phyloP scores from a whole-genome alignment of 2,329 filamentous ascomycete species.

The Moelleriella libera region DNA sequence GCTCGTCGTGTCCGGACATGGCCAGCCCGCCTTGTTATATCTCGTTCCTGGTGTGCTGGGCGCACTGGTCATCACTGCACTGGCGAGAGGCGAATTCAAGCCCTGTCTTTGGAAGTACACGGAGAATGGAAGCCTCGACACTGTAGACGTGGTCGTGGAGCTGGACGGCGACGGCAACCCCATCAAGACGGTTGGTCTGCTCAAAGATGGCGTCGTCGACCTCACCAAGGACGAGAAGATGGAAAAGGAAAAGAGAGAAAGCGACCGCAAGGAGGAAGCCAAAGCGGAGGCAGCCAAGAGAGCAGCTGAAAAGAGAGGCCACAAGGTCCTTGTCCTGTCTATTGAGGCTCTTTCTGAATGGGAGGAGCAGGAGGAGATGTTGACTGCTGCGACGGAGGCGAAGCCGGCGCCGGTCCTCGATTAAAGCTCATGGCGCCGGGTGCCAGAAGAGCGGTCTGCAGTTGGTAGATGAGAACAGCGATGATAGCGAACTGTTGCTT shows the following conservation, averaged over 20 bases:
- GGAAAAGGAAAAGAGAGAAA: slow-evolving; percentile 9
- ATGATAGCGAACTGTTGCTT: too few species aligned
- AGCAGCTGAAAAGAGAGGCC: slow-evolving; percentile 7
- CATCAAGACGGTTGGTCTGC: slow-evolving; percentile 23
- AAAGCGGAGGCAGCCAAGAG: slow-evolving; percentile 5
- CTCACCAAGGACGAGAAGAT: slow-evolving; percentile 17
- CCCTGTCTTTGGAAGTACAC: slow-evolving; percentile 66
- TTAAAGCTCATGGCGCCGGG: too few species aligned
- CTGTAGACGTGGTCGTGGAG: slow-evolving; percentile 38
- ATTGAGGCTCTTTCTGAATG: slow-evolving; percentile 14
- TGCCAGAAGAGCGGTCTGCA: too few species aligned
- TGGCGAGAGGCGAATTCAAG: slow-evolving; percentile 54
- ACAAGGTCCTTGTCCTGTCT: slow-evolving; percentile 18
- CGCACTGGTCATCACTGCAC: slow-evolving; percentile 61
- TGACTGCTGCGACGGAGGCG: not conserved
- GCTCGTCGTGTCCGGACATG: slow-evolving; percentile 65
- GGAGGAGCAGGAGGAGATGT: slow-evolving; percentile 4
- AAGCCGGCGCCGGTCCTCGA: too few species aligned
- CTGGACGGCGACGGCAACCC: slow-evolving; percentile 33
- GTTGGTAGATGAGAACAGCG: too few species aligned
- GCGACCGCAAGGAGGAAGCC: slow-evolving; percentile 6
- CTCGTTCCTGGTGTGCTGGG: slow-evolving; percentile 75
- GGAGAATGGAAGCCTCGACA: slow-evolving; percentile 51
- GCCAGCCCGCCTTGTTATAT: slow-evolving; percentile 84
- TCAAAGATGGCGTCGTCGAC: slow-evolving; percentile 22